These are phyloP conservation scores for Tylopilus felleus DNA, from an alignment of 768 basidiomycete species.

Conservation along the genomic window DNA sequence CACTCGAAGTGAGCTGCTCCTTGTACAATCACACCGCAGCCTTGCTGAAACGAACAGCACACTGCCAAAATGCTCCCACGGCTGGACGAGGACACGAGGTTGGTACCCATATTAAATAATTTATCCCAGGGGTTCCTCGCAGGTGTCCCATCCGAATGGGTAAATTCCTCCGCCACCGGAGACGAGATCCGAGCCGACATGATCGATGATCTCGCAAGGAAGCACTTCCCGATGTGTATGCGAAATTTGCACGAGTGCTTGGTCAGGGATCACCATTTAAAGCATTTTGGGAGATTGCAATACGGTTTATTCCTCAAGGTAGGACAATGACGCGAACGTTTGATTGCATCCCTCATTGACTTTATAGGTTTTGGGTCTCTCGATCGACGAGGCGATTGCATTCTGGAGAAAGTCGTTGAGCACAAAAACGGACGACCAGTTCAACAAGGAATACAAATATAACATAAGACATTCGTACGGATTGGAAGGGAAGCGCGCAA, in stretches of 20 bases:
- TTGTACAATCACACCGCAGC: background rate
- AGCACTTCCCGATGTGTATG: constrained; percentile 97
- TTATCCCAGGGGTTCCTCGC: constrained; percentile 92
- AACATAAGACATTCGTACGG: constrained; percentile 96
- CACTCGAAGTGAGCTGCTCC: constrained; percentile 62
- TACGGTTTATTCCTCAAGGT: constrained; percentile 97
- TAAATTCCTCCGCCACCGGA: constrained; percentile 47
- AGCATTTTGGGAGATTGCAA: constrained; percentile 88
- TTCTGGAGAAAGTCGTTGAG: constrained; percentile 93
- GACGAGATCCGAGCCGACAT: constrained; percentile 88
- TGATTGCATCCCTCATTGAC: background rate
- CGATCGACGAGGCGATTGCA: constrained; percentile 87
- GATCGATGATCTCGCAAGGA: constrained; percentile 81
- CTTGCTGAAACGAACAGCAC: constrained; percentile 42
- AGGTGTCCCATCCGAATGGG: constrained; percentile 85
- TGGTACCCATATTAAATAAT: constrained; percentile 86
- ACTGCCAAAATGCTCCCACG: constrained; percentile 86
- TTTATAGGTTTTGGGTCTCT: constrained; percentile 79
- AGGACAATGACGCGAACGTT: constrained; percentile 2
- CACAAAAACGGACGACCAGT: constrained; percentile 82
- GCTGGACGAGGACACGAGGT: constrained; percentile 90
- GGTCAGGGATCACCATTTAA: constrained; percentile 76
- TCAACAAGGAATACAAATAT: constrained; percentile 97
- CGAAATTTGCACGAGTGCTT: constrained; percentile 81
- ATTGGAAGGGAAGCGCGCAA: constrained; percentile 89